These are phyloP conservation scores for Pseudogymnoascus sp. DNA, from an alignment of 2,329 filamentous ascomycete species.

Conservation along the genomic window DNA sequence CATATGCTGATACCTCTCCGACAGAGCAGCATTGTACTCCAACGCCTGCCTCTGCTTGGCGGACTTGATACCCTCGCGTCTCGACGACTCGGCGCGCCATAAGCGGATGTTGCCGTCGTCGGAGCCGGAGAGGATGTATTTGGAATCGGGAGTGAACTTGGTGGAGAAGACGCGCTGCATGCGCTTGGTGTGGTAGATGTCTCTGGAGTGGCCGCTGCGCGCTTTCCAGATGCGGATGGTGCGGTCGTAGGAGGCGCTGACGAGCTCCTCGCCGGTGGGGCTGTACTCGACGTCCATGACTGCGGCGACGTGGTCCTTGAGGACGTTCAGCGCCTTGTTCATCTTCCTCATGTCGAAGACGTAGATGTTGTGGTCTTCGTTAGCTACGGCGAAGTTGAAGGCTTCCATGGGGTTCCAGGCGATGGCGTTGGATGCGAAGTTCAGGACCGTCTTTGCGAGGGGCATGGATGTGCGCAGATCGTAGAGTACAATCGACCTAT, in stretches of 20 bases:
- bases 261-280: constrained; percentile 87
- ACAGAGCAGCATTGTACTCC: constrained; percentile 83
- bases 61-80: constrained; percentile 76
- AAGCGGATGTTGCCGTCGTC: constrained; percentile 89
- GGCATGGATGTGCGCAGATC: constrained; percentile 83
- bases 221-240: constrained; percentile 81
- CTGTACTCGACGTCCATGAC: constrained; percentile 97
- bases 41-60: constrained; percentile 77
- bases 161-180: constrained; percentile 92
- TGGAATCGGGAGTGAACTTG: constrained; percentile 79
- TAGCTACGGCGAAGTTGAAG: constrained; percentile 88
- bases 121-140: constrained; percentile 81
- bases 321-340: constrained; percentile 76
- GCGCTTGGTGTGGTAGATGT: constrained; percentile 94
- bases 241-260: constrained; percentile 81
- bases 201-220: constrained; percentile 73
- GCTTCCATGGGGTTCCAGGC: constrained; percentile 96
- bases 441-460: constrained; percentile 71
- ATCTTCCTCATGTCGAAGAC: constrained; percentile 94
- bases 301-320: constrained; percentile 81
- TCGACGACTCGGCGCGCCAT: constrained; percentile 82
- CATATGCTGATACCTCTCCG: constrained; percentile 86
- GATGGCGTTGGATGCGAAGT: constrained; percentile 74
- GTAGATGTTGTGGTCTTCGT: constrained; percentile 86
- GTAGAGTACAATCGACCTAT: constrained; percentile 83